A percentile compares a stretch with the other conserved stretches of the same genome.
phyloP scores from a whole-genome alignment of 495 filamentous ascomycete species.

The Niebla homalea region DNA sequence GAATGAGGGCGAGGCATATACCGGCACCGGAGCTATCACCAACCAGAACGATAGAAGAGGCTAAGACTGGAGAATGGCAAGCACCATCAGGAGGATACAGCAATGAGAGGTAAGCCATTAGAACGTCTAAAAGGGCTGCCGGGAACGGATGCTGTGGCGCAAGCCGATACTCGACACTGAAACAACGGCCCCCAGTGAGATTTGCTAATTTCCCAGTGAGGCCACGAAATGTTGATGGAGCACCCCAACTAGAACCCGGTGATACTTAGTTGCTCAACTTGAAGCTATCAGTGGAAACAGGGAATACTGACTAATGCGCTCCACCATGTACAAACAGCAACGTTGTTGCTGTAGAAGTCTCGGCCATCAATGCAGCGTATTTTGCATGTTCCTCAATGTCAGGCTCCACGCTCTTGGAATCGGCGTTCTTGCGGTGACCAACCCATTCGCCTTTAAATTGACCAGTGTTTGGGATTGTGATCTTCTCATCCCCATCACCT shows the following conservation, averaged over 20 bases:
- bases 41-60: conserved; percentile 58
- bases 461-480: too few species aligned
- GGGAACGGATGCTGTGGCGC: conserved; percentile 76
- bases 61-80: conserved; percentile 51
- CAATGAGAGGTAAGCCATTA: conserved; percentile 66
- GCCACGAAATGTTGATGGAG: too few species aligned
- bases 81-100: conserved; percentile 64
- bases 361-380: conserved; percentile 59
- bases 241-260: too few species aligned
- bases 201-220: conserved; percentile 2
- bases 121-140: conserved; percentile 62
- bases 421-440: conserved; percentile 49
- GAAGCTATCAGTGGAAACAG: too few species aligned
- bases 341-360: conserved; percentile 50
- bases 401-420: conserved; percentile 39
- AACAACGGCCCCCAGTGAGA: conserved; percentile 42
- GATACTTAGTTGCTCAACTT: too few species aligned
- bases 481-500: too few species aligned
- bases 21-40: conserved; percentile 82
- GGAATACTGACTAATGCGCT: conserved; percentile 21
- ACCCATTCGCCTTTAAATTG: conserved; percentile 80
- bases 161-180: conserved; percentile 70
- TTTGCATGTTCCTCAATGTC: conserved; percentile 54
- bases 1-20: conserved; percentile 54
- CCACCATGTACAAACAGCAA: conserved; percentile 84